These are phyloP conservation scores for Ampelocalamus luodianensis DNA, from an alignment of 176 grass and related monocot species.

Conservation along the genomic window DNA sequence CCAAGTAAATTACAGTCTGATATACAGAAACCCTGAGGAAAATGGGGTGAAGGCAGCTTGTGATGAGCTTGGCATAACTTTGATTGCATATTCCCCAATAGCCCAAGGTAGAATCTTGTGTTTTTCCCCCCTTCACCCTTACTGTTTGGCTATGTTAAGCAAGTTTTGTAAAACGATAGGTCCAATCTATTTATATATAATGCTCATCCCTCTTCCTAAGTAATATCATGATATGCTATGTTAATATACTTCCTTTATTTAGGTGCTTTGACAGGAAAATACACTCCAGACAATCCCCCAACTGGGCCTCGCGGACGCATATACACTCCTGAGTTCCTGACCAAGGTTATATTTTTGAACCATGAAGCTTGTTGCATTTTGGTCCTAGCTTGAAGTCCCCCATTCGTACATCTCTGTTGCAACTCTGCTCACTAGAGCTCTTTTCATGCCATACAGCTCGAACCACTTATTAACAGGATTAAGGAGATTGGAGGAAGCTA, in stretches of 20 bases:
- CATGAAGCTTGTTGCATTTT: neutral
- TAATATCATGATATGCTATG: neutral
- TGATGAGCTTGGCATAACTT: conserved; percentile 77
- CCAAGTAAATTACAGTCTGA: conserved; percentile 83
- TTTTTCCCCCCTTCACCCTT: neutral
- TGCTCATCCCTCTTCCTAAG: no score
- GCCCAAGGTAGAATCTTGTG: conserved; percentile 57
- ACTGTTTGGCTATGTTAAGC: neutral
- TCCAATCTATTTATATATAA: neutral
- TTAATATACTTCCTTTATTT: conserved; percentile 5
- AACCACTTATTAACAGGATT: conserved; percentile 83
- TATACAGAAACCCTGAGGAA: conserved; percentile 73
- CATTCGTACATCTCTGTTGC: neutral
- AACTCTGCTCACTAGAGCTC: conserved; percentile 14
- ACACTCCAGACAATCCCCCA: conserved; percentile 52
- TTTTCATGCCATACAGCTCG: conserved; percentile 59
- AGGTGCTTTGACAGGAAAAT: conserved; percentile 56
- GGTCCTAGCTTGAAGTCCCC: neutral
- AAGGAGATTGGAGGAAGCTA: conserved; percentile 82
- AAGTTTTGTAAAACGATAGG: neutral
- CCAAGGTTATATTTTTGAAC: conserved; percentile 31
- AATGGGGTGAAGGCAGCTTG: conserved; percentile 72
- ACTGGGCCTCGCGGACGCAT: conserved; percentile 42
- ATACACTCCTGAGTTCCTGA: conserved; percentile 58
- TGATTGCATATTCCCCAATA: conserved; percentile 81